Conservation (phyloP, 2,329 filamentous ascomycete genomes). For the Aspergillus hortae region DNA sequence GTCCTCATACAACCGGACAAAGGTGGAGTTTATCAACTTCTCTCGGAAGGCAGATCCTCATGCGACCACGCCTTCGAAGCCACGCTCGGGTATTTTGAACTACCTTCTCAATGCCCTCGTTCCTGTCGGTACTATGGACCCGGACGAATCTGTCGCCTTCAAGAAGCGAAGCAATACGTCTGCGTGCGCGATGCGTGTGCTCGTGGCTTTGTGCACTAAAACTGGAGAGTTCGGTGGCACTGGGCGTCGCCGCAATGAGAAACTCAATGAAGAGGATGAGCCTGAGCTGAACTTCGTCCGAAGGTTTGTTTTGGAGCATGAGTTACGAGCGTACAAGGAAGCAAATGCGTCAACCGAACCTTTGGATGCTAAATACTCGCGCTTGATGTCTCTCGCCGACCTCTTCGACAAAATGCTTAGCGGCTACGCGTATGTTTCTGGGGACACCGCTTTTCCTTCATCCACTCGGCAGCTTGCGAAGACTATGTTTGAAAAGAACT, state of each 20-base stretch:
- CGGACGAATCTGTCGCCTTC: slow-evolving; percentile 68
- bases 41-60: slow-evolving; percentile 84
- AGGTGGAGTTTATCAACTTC: slow-evolving; percentile 99
- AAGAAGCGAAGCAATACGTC: slow-evolving; percentile 88
- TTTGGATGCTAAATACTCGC: slow-evolving; percentile 80
- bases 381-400: slow-evolving; percentile 82
- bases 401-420: slow-evolving; percentile 91
- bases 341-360: slow-evolving; percentile 74
- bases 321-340: slow-evolving; percentile 87
- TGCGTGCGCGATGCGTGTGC: slow-evolving; percentile 76
- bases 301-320: slow-evolving; percentile 90
- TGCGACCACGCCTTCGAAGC: slow-evolving; percentile 86
- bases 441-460: slow-evolving; percentile 42
- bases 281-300: slow-evolving; percentile 76
- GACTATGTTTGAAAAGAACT: slow-evolving; percentile 98
- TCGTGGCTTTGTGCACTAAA: slow-evolving; percentile 83
- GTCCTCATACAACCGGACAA: slow-evolving; percentile 87
- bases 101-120: slow-evolving; percentile 83
- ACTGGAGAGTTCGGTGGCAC: slow-evolving; percentile 72
- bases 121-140: slow-evolving; percentile 62
- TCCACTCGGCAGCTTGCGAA: slow-evolving; percentile 83
- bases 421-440: slow-evolving; percentile 65
- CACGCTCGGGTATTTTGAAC: slow-evolving; percentile 85
- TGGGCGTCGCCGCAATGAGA: slow-evolving; percentile 50
- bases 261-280: slow-evolving; percentile 37